phyloP scores from a whole-genome alignment of 176 grass and related monocot species.

The Carex littledalei region DNA sequence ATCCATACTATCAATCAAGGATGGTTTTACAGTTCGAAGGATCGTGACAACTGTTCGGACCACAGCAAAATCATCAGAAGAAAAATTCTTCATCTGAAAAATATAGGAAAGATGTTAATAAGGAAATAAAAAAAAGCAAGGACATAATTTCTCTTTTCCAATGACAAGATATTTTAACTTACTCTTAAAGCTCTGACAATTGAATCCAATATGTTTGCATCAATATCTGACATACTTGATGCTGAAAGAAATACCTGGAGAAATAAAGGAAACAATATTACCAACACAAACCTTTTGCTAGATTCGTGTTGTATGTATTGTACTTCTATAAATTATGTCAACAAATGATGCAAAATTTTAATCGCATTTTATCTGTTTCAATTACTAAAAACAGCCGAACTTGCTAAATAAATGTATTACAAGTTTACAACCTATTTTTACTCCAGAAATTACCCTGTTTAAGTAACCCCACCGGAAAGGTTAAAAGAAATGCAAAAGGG shows the following conservation, averaged over 20 bases:
- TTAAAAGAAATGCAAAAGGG: conserved; percentile 1
- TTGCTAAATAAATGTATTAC: neutral
- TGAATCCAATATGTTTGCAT: conserved; percentile 29
- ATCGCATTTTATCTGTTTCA: neutral
- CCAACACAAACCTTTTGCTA: neutral
- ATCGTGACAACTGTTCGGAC: conserved; percentile 56
- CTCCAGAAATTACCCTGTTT: neutral
- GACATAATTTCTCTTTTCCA: conserved; percentile 27
- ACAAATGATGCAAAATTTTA: neutral
- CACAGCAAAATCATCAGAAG: conserved; percentile 40
- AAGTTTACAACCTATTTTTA: neutral
- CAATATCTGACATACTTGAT: conserved; percentile 36
- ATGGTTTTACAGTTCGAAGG: conserved; percentile 40
- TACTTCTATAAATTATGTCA: neutral
- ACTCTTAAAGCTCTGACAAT: conserved; percentile 64
- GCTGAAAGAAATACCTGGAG: conserved; percentile 43
- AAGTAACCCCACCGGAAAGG: neutral
- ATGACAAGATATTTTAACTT: conserved; percentile 26
- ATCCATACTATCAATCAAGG: conserved; percentile 66
- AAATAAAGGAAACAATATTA: conserved; percentile 1
- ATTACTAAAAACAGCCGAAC: neutral
- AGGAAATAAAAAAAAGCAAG: conserved; percentile 24
- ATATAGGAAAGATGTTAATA: neutral
- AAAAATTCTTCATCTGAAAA: conserved; percentile 59
- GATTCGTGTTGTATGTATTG: neutral